phyloP scores from a whole-genome alignment of 768 basidiomycete species.

The Collybiopsis confluens region DNA sequence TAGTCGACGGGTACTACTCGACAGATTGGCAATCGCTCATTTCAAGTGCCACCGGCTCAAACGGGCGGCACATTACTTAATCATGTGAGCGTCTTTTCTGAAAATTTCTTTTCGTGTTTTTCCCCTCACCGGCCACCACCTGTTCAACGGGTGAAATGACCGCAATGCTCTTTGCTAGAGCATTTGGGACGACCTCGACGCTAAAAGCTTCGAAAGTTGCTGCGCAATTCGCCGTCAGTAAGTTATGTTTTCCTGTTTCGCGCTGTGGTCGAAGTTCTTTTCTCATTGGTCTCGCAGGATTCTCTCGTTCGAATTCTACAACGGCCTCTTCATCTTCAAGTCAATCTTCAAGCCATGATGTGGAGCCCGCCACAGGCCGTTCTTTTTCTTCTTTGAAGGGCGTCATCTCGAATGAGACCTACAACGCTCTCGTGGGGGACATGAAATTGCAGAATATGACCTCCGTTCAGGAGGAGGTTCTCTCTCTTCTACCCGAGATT shows the following conservation, averaged over 20 bases:
- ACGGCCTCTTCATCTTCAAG: neutral
- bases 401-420: slow-evolving; percentile 33
- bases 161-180: neutral
- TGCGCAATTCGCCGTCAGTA: neutral
- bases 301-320: neutral
- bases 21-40: too few relatives aligned
- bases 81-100: neutral
- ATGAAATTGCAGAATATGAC: slow-evolving; percentile 74
- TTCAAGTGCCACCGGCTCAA: too few relatives aligned
- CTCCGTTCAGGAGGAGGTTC: slow-evolving; percentile 75
- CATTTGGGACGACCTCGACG: neutral
- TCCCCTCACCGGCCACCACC: neutral
- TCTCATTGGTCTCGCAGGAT: neutral
- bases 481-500: slow-evolving; percentile 70
- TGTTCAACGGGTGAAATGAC: neutral
- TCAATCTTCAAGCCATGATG: neutral
- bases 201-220: neutral
- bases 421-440: slow-evolving; percentile 54
- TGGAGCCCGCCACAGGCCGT: neutral
- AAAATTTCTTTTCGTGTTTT: neutral
- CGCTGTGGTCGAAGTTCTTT: neutral
- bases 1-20: too few relatives aligned
- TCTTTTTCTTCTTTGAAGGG: slow-evolving; percentile 34
- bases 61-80: too few relatives aligned
- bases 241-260: neutral